These are phyloP conservation scores for Phaseolus lunatus DNA, from an alignment of 306 rosid genomes.

Conservation along the genomic window DNA sequence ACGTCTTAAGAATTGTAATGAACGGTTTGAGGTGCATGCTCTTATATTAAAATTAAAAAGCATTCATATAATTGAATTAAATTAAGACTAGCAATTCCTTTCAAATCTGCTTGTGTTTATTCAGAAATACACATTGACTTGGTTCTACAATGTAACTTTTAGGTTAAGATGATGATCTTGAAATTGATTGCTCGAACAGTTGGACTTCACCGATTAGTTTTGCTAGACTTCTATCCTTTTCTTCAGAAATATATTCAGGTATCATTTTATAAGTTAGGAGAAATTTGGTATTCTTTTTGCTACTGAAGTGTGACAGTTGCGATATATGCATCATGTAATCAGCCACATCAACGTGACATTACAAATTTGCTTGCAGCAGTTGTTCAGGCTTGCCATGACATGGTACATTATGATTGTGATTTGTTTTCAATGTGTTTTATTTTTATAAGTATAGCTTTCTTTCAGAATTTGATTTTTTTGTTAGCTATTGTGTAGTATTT, in stretches of 20 bases:
- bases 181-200: conserved; percentile 86
- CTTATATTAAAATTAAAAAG: conserved; percentile 19
- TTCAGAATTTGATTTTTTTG: conserved; percentile 14
- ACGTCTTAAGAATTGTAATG: conserved; percentile 69
- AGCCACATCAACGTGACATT: conserved; percentile 89
- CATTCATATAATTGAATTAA: neutral
- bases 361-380: conserved; percentile 85
- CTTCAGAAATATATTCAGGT: conserved; percentile 84
- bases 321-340: conserved; percentile 53
- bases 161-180: conserved; percentile 92
- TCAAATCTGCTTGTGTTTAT: conserved; percentile 22
- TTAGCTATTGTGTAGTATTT: conserved; percentile 2
- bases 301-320: conserved; percentile 41
- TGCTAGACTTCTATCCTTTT: conserved; percentile 71
- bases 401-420: conserved; percentile 58
- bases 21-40: conserved; percentile 75
- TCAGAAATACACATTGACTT: conserved; percentile 34
- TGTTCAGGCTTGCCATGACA: conserved; percentile 94
- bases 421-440: conserved; percentile 19
- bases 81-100: neutral
- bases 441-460: conserved; percentile 24
- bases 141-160: conserved; percentile 45
- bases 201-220: conserved; percentile 83
- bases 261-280: conserved; percentile 42
- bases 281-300: conserved; percentile 38